Conservation (phyloP, 225 moss, liverwort and hornwort species). For the Bryum argenteum region DNA sequence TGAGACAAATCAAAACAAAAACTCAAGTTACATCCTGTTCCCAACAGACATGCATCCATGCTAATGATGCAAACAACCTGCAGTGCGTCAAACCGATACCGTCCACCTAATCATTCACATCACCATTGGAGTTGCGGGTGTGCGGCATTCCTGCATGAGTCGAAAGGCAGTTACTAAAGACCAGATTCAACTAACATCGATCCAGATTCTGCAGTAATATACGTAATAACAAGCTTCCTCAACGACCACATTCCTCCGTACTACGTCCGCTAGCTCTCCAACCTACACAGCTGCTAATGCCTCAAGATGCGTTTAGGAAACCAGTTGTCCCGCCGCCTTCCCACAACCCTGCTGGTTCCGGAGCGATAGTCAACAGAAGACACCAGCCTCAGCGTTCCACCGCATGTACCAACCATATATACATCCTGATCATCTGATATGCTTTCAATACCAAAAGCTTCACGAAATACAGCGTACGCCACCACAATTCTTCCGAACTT, state of each 20-base stretch:
- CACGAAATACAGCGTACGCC: slow-evolving; percentile 12
- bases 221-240: background rate
- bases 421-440: slow-evolving; percentile 18
- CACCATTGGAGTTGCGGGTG: background rate
- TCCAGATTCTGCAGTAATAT: background rate
- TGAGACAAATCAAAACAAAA: slow-evolving; percentile 13
- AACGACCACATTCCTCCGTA: background rate
- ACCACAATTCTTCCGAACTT: slow-evolving; percentile 6
- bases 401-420: background rate
- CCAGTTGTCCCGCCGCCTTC: background rate
- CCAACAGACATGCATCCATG: slow-evolving; percentile 7
- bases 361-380: slow-evolving; percentile 12
- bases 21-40: background rate
- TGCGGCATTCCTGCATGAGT: background rate
- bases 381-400: slow-evolving; percentile 14
- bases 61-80: background rate
- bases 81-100: background rate
- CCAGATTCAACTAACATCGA: background rate
- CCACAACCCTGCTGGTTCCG: slow-evolving; percentile 25
- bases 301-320: slow-evolving; percentile 9
- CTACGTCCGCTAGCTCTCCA: slow-evolving; percentile 20
- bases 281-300: slow-evolving; percentile 22
- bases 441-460: slow-evolving; percentile 19
- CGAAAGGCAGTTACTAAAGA: background rate
- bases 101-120: background rate